Conservation (phyloP, 2,329 filamentous ascomycete genomes). For the Arthrinium phaeospermum region DNA sequence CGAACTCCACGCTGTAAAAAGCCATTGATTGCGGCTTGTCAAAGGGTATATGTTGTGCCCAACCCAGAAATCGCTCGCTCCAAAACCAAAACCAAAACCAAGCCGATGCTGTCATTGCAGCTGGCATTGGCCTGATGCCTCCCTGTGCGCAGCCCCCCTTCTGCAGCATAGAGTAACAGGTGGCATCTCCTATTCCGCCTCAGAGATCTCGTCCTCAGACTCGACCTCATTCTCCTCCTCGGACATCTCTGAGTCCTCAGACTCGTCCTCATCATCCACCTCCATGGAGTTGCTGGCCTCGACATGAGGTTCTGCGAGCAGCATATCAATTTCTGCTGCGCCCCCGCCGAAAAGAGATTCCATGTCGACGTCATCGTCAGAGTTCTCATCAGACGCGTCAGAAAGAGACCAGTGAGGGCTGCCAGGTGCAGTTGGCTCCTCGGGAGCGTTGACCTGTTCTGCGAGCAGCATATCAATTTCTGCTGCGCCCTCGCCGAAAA, state of each 20-base stretch:
- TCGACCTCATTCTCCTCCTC: background rate
- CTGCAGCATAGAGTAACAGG: background rate
- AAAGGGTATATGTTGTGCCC: background rate
- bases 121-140: too few relatives aligned
- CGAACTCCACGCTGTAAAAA: conserved; percentile 3
- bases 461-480: too few relatives aligned
- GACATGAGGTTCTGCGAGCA: background rate
- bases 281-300: background rate
- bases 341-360: too few relatives aligned
- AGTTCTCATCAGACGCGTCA: too few relatives aligned
- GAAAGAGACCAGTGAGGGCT: too few relatives aligned
- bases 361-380: too few relatives aligned
- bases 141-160: too few relatives aligned
- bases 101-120: too few relatives aligned
- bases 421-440: too few relatives aligned
- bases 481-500: too few relatives aligned
- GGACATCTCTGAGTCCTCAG: background rate
- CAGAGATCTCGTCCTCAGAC: background rate
- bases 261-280: background rate
- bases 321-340: too few relatives aligned
- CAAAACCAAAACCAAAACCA: background rate
- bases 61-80: background rate
- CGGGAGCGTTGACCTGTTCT: too few relatives aligned
- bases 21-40: background rate
- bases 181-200: background rate